A percentile compares a stretch with the other conserved stretches of the same genome.
Conservation (phyloP, 2,329 filamentous ascomycete species). For the Trichoderma breve region DNA sequence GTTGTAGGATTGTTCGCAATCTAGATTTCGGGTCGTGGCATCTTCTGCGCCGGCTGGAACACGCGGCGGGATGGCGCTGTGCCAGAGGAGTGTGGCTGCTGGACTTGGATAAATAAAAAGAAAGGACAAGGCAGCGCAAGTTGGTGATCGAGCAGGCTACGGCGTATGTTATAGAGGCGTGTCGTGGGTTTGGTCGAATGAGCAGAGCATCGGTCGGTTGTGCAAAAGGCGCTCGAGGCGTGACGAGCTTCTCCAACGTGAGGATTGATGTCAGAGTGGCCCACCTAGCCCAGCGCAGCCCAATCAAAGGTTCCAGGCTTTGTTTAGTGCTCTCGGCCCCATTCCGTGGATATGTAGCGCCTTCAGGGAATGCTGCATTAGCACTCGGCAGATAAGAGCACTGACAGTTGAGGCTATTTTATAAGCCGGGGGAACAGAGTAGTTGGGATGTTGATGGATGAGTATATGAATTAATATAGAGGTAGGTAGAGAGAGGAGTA, state of each 20-base stretch:
- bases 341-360: not conserved
- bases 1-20: not conserved
- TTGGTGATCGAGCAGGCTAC: not conserved
- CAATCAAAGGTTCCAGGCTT: not conserved
- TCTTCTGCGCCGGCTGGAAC: not conserved
- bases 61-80: not conserved
- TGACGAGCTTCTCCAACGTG: not conserved
- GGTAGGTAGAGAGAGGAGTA: not conserved
- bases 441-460: not conserved
- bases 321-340: not conserved
- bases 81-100: not conserved
- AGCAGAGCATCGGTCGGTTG: not conserved
- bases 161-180: not conserved
- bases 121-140: not conserved
- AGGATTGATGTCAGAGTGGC: slow-evolving; percentile 20
- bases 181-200: not conserved
- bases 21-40: slow-evolving; percentile 2
- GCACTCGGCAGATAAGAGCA: not conserved
- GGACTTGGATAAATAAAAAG: too few relatives aligned
- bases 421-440: not conserved
- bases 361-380: not conserved
- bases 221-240: not conserved
- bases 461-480: not conserved
- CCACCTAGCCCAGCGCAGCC: not conserved
- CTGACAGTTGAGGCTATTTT: not conserved